Percentiles rank a stretch among this genome's conserved stretches.
phyloP scores from a whole-genome alignment of 768 basidiomycete genomes.

The Lactifluus subvellereus region DNA sequence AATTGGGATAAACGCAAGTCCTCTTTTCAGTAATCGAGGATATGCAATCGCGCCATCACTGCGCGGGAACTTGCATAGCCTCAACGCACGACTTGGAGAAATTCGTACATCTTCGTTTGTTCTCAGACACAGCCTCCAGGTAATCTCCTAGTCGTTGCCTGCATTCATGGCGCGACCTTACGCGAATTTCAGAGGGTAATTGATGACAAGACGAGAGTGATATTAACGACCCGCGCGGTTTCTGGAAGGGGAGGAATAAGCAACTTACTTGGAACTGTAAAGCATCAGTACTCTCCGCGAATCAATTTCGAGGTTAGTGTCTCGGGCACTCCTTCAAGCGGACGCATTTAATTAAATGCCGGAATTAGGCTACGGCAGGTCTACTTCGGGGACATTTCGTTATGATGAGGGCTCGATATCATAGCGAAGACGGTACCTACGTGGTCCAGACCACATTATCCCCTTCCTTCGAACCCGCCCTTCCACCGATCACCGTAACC shows the following conservation, averaged over 20 bases:
- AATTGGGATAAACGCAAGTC: constrained; percentile 45
- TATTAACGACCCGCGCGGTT: constrained; percentile 36
- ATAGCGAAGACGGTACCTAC: constrained; percentile 12
- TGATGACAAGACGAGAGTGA: constrained; percentile 40
- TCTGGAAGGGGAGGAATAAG: constrained; percentile 7
- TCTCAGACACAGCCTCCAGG: constrained; percentile 43
- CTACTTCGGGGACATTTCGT: constrained; percentile 22
- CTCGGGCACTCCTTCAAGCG: not conserved
- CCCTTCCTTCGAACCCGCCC: constrained; percentile 10
- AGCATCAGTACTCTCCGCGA: constrained; percentile 71
- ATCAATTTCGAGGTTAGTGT: constrained; percentile 36
- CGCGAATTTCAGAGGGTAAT: constrained; percentile 41
- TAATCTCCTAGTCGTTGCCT: constrained; percentile 23
- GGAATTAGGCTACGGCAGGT: constrained; percentile 25
- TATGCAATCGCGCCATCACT: not conserved
- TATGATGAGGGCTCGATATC: constrained; percentile 14
- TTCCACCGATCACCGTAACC: constrained; percentile 22
- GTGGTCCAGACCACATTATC: constrained; percentile 18
- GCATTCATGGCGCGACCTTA: not conserved
- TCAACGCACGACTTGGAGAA: constrained; percentile 29
- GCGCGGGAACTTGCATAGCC: constrained; percentile 26
- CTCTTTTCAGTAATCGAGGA: constrained; percentile 39
- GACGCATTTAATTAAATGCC: not conserved
- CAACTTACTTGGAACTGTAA: constrained; percentile 58
- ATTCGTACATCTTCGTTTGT: constrained; percentile 34